Percentiles rank a stretch among this genome's conserved stretches.
Evolutionary conservation across 2,329 filamentous ascomycete species (phyloP).

Genomic region (Aspergillus sp.): DNA sequence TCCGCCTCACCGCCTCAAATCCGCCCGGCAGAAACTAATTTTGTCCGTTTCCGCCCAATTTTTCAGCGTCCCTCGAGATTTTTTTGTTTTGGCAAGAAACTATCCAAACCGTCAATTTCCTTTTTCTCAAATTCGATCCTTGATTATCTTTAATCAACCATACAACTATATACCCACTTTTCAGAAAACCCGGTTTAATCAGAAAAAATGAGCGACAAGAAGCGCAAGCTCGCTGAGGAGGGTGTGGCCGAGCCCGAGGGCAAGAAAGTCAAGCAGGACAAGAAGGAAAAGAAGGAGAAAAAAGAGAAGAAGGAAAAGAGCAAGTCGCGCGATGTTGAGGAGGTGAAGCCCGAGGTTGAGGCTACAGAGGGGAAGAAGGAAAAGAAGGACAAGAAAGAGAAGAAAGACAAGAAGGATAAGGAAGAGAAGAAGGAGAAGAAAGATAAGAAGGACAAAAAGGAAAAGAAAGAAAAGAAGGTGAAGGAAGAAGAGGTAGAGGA

Average conservation of each 20-base stretch:
- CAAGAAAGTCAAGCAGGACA: slow-evolving; percentile 30
- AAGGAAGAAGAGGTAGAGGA: slow-evolving; percentile 12
- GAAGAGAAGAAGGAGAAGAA: slow-evolving; percentile 10
- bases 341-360: slow-evolving; percentile 7
- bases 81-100: slow-evolving; percentile 1
- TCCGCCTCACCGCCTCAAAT: slow-evolving; percentile 18
- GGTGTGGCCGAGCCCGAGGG: slow-evolving; percentile 20
- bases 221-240: slow-evolving; percentile 33
- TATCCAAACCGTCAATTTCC: not conserved
- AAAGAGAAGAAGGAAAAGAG: slow-evolving; percentile 18
- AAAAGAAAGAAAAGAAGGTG: slow-evolving; percentile 3
- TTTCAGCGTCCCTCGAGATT: slow-evolving; percentile 11
- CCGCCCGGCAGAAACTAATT: slow-evolving; percentile 25
- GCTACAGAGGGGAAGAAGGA: slow-evolving; percentile 4
- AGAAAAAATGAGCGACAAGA: slow-evolving; percentile 31
- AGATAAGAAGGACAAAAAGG: slow-evolving; percentile 6
- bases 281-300: slow-evolving; percentile 20
- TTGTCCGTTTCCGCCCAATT: slow-evolving; percentile 21
- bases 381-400: slow-evolving; percentile 4
- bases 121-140: slow-evolving; percentile 1
- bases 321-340: slow-evolving; percentile 3
- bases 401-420: slow-evolving; percentile 4
- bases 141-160: not conserved
- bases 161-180: not conserved
- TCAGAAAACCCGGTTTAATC: not conserved